Evolutionary conservation across 129 eudicot species (phyloP).

Genomic region (Flaveria bidentis): DNA sequence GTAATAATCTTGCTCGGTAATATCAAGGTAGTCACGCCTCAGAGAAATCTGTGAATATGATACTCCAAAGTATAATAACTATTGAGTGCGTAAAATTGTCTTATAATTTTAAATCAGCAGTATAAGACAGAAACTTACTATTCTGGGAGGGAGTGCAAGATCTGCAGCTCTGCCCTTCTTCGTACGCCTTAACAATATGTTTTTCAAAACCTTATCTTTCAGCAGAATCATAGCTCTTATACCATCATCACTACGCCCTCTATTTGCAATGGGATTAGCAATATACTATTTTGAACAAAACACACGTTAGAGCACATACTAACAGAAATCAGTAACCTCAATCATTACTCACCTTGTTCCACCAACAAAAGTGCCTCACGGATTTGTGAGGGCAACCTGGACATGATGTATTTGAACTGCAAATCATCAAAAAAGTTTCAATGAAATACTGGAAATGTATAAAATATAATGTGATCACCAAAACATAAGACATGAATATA

Average conservation of each 20-base stretch:
- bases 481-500: background rate
- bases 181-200: constrained; percentile 74
- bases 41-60: constrained; percentile 53
- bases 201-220: constrained; percentile 75
- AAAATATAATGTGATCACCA: background rate
- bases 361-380: constrained; percentile 96
- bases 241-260: constrained; percentile 35
- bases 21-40: constrained; percentile 77
- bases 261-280: constrained; percentile 64
- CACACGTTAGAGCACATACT: constrained; percentile 9
- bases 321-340: constrained; percentile 18
- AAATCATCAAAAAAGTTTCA: background rate
- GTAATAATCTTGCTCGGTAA: constrained; percentile 84
- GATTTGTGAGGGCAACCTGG: constrained; percentile 67
- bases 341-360: constrained; percentile 72
- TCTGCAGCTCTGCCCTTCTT: constrained; percentile 92
- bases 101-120: constrained; percentile 5
- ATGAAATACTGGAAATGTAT: background rate
- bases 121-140: constrained; percentile 50
- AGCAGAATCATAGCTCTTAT: constrained; percentile 74
- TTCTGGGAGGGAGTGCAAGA: constrained; percentile 93
- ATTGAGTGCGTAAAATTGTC: background rate
- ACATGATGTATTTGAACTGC: constrained; percentile 61
- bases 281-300: constrained; percentile 43
- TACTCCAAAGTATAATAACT: constrained; percentile 3